Base-by-base conservation (phyloP, 2,329 filamentous ascomycete species). In the Cryphonectria parasitica region DNA sequence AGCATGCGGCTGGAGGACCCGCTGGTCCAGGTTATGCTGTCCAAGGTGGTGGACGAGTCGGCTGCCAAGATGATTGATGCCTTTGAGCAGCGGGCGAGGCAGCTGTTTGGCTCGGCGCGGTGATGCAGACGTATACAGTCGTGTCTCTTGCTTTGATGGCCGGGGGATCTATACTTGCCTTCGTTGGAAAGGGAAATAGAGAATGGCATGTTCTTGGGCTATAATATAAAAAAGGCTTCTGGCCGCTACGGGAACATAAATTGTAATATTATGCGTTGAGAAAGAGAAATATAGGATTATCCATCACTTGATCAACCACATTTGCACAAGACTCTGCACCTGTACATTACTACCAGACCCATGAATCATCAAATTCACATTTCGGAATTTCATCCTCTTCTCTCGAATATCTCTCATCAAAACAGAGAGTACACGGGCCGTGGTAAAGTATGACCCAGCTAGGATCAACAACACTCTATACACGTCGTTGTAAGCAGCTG, bases 61-160 rank as follows among this genome's bases (percentile, higher is more conserved):
- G 95, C 94, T 1, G 90, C 89, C 4, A 86, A 92, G 74, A 97
- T 99, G 94, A 92, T 98, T 74, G 90, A 93, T 79, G 95, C 96
- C 0, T 99, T 99, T 83, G 95, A 98, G 83, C 88, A 89, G 80
- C 87, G 92, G 77, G 94, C 96, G 7, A 84, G 84, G 77, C 83
- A 87, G 76, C 78, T 93, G 64, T 79, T 88, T 75, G 82, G 81
- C n/a, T 28, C 49, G 25, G 19, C 41, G n/a, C 36, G 39, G 41
- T 71, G 56, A 72, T 61, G 34, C 17, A n/a, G 41, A n/a, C 17
- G 6, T 28, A 11, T 1, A 15, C 5, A 11, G 25, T 34, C 28
- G 13, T 58, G 41, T 2, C 11, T 43, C 13, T 10, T 39, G 3
- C 34, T 34, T 34, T 34, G 34, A 34, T 34, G 34, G 34, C 6